Percentiles rank a stretch among this genome's conserved stretches.
These are phyloP conservation scores for Gracilaria caudata DNA, from an alignment of 23 red algal species.

Conservation along the genomic window DNA sequence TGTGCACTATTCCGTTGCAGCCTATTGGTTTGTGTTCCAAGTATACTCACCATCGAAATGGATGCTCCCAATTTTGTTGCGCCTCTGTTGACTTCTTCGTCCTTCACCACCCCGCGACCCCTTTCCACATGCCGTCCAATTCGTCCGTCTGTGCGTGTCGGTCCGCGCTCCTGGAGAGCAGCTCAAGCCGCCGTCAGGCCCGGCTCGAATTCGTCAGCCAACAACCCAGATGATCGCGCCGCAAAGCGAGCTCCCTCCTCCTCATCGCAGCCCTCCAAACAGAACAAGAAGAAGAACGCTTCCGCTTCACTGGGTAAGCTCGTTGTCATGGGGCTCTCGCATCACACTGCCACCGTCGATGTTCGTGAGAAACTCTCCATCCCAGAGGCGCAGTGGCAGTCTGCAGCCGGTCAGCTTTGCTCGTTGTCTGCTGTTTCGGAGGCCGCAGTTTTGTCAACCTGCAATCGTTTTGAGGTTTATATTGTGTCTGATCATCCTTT, in stretches of 20 bases:
- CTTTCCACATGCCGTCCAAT: neutral
- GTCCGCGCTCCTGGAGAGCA: constrained; percentile 9
- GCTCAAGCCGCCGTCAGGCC: constrained; percentile 34
- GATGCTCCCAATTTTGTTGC: constrained; percentile 12
- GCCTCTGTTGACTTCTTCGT: neutral
- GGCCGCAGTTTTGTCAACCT: constrained; percentile 96
- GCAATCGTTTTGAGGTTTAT: constrained; percentile 99
- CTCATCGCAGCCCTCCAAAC: neutral
- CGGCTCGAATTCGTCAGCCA: neutral
- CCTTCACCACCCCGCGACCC: constrained; percentile 1
- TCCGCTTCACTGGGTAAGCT: constrained; percentile 49
- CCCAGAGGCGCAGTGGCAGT: constrained; percentile 85
- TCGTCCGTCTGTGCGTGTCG: neutral
- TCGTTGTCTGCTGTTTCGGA: constrained; percentile 64
- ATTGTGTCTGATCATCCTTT: constrained; percentile 73
- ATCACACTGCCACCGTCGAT: constrained; percentile 96
- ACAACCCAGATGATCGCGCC: constrained; percentile 14
- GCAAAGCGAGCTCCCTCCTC: neutral
- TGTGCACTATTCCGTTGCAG: neutral
- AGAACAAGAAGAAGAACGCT: constrained; percentile 25
- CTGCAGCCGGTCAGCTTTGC: constrained; percentile 60
- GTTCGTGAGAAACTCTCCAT: constrained; percentile 89
- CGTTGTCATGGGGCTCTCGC: constrained; percentile 88
- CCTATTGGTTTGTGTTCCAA: neutral
- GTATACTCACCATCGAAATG: neutral